A percentile compares a stretch with the other conserved stretches of the same genome.
Conservation (phyloP, 2,329 filamentous ascomycete genomes). For the Fusarium hainanense region DNA sequence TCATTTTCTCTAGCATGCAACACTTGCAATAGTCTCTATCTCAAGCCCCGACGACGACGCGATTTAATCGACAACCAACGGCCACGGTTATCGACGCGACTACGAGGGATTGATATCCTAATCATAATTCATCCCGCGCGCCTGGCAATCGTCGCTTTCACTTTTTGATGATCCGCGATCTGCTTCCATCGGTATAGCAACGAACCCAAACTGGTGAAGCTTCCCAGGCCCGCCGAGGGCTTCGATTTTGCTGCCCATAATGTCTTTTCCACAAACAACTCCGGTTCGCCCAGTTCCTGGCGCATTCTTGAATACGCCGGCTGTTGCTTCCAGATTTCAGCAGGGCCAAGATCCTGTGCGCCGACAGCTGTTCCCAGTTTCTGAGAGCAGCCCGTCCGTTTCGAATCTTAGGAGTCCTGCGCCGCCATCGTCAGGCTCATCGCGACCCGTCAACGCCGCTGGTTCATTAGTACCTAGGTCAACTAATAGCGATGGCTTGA, state of each 20-base stretch:
- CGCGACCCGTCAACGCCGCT: constrained; percentile 38
- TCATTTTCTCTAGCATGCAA: constrained; percentile 36
- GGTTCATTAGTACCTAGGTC: constrained; percentile 41
- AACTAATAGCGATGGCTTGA: constrained; percentile 45
- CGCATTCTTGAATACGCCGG: constrained; percentile 81
- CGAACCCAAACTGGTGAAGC: constrained; percentile 46
- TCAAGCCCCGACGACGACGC: constrained; percentile 38
- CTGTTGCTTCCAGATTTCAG: constrained; percentile 63
- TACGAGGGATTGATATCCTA: constrained; percentile 23
- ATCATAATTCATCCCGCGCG: constrained; percentile 24
- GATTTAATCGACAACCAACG: constrained; percentile 29
- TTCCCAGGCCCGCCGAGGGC: constrained; percentile 45
- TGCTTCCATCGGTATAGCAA: constrained; percentile 39
- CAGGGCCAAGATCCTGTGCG: constrained; percentile 59
- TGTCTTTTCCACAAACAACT: constrained; percentile 69
- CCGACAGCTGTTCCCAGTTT: constrained; percentile 61
- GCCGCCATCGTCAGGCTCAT: constrained; percentile 26
- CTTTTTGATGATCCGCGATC: constrained; percentile 48
- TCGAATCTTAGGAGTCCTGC: constrained; percentile 33
- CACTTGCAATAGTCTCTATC: constrained; percentile 34
- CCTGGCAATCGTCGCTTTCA: constrained; percentile 37
- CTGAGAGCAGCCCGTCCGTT: constrained; percentile 43
- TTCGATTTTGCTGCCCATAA: constrained; percentile 51
- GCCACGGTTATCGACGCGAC: constrained; percentile 26
- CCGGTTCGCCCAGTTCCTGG: constrained; percentile 80